Base-by-base conservation (phyloP, 2,329 filamentous ascomycete genomes). In the Conoideocrella luteorostrata region DNA sequence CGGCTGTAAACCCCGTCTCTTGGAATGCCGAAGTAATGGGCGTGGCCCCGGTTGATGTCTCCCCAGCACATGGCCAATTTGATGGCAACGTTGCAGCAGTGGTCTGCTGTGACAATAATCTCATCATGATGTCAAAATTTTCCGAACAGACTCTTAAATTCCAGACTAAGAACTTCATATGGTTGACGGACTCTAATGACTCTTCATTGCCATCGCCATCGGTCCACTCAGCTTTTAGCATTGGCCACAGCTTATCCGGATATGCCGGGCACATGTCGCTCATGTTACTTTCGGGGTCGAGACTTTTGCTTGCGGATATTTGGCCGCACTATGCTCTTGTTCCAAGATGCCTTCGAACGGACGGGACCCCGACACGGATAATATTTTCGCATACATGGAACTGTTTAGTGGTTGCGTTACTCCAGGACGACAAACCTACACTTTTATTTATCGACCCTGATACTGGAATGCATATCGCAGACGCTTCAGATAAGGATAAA, bases 401-500 rank as follows among this genome's bases (percentile, higher is more conserved):
- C 30, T 77, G 68, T 48, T 66, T 77, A 22, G 59, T 83, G 30
- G 74, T 78, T n/a, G 75, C 71, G 1, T 64, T 76, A 15, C 61
- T 64, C 9, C 53, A 64, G 9, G 60, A 67, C 4, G 60, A 68
- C 4, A 61, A 61, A 22, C 66, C 77, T 7, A 74, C 71, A 2
- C 56, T 84, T 21, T 62, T 69, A 20, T 82, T 84, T 44, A 57
- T 84, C 23, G 75, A 82, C 45, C 68, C 73, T 0, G 68, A 72
- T 7, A 76, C 73, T 0, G 80, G 79, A 1, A 54, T 60, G 5
- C 66, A 75, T 44, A 54, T 82, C 1, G 77, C 77, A 1, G 51
- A 56, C 11, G 65, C 77, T 0, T 55, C 59, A 2, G 67, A 73
- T 44, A 71, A 64, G 32, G 61, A 64, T 3, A 65, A 62, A 13